Evolutionary conservation across 257 asterid genomes (phyloP).

Genomic region (Phtheirospermum japonicum): DNA sequence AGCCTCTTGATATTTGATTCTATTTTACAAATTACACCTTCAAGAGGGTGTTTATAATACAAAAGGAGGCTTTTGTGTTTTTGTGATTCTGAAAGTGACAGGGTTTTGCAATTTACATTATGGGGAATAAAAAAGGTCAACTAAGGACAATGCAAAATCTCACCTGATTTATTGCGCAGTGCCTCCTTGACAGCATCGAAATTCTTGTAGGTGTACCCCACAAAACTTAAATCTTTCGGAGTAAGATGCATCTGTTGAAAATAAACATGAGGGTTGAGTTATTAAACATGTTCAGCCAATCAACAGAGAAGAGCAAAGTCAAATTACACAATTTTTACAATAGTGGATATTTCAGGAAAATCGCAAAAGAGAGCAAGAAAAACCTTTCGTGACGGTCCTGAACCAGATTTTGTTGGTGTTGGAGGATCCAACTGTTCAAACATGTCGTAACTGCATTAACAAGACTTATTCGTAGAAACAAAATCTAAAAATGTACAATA

Average conservation of each 20-base stretch:
- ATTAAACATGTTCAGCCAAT: conserved; percentile 7
- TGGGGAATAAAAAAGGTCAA: background rate
- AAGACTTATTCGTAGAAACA: conserved; percentile 26
- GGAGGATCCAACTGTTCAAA: conserved; percentile 70
- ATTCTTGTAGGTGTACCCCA: conserved; percentile 96
- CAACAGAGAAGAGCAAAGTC: background rate
- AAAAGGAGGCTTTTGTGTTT: background rate
- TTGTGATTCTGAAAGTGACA: background rate
- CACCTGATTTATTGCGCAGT: conserved; percentile 53
- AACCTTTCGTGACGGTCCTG: conserved; percentile 85
- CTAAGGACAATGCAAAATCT: conserved; percentile 31
- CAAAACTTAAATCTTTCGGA: conserved; percentile 87
- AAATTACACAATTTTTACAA: conserved; percentile 8
- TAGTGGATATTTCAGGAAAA: conserved; percentile 3
- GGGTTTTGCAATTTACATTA: background rate
- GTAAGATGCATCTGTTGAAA: conserved; percentile 55
- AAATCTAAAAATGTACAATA: background rate
- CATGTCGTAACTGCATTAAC: conserved; percentile 28
- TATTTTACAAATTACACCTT: background rate
- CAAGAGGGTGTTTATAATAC: background rate
- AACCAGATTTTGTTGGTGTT: conserved; percentile 71
- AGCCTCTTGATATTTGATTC: too few species aligned
- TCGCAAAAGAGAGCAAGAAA: conserved; percentile 12
- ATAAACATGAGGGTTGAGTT: conserved; percentile 29
- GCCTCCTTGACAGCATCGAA: conserved; percentile 91